Base-by-base conservation (phyloP, 2,329 filamentous ascomycete species). In the Cladosporium sphaerospermum region DNA sequence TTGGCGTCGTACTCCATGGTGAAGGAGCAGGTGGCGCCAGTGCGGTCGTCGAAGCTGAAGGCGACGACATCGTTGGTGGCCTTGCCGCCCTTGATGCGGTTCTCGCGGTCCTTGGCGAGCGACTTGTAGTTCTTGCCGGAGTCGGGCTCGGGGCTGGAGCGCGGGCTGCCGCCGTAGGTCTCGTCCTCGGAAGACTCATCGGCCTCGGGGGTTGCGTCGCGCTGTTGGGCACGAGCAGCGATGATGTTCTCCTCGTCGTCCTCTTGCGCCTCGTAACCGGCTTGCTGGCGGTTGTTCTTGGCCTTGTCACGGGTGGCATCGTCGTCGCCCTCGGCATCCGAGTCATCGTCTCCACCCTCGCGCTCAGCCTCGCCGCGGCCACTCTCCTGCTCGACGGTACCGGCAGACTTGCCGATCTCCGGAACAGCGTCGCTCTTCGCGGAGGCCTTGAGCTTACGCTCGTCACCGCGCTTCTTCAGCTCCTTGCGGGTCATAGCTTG, bases 241-340 rank as follows among this genome's bases (percentile, higher is more conserved):
- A 95, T 83, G 34, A 80, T 84, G 60, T 89, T 81, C 64, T 97
- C 93, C 3, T 92, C 92, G 4, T 96, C 91, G 65, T 97, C 93
- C 44, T 95, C 95, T 33, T 85, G 88, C 37, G 89, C 92, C 61
- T 96, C 97, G 11, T 89, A 93, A 2, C 92, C 84, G 31, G 86
- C 88, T 70, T 96, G 88, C 49, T 80, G 77, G 39, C 88, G 84
- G 67, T 95, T 93, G 43, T 83, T 82, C 62, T 80, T 82, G 64
- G 84, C 79, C 72, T 89, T 95, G 61, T 82, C 82, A 57, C 79
- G 82, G 3, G 83, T 91, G 46, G 81, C 74, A 58, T 77, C 75
- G 52, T 70, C 73, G 11, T 77, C 74, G 16, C 75, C 75, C 50
- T 81, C 75, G 56, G 77, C 79, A 52, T 81, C 80, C 55, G 81